phyloP scores from a whole-genome alignment of 495 filamentous ascomycete species.

The Chlorociboria aeruginascens region DNA sequence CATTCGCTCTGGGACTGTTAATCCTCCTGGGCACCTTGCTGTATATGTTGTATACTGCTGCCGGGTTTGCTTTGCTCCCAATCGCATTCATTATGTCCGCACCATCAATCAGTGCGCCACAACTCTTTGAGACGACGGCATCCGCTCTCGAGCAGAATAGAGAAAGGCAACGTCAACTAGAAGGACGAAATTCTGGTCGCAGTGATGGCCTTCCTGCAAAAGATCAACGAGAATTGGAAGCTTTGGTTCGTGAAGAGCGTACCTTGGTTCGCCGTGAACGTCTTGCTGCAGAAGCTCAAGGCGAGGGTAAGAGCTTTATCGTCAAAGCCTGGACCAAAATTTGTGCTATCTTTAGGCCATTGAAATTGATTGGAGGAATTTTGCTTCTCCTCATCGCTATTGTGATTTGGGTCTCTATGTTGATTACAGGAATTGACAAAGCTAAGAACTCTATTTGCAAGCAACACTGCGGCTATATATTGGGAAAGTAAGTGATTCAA shows the following conservation, averaged over 20 bases:
- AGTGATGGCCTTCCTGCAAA: conserved; percentile 64
- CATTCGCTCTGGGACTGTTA: conserved; percentile 76
- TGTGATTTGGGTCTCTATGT: conserved; percentile 79
- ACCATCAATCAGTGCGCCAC: conserved; percentile 66
- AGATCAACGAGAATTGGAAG: conserved; percentile 79
- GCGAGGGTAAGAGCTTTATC: conserved; percentile 58
- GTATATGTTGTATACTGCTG: conserved; percentile 79
- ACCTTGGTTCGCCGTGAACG: conserved; percentile 85
- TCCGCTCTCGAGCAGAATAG: conserved; percentile 73
- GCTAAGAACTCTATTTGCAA: conserved; percentile 90
- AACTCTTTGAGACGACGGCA: conserved; percentile 60
- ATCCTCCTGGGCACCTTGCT: conserved; percentile 74
- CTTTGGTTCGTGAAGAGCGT: conserved; percentile 76
- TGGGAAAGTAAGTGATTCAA: conserved; percentile 35
- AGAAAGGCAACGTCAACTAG: conserved; percentile 82
- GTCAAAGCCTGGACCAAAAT: conserved; percentile 64
- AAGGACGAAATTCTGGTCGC: conserved; percentile 71
- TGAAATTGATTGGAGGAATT: conserved; percentile 79
- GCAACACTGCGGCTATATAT: conserved; percentile 79
- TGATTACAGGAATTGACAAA: conserved; percentile 93
- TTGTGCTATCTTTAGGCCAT: conserved; percentile 62
- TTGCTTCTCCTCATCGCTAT: conserved; percentile 58
- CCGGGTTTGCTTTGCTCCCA: conserved; percentile 80
- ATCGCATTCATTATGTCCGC: conserved; percentile 83
- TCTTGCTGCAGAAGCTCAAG: conserved; percentile 66